Evolutionary conservation across 78 protist species (phyloP).

Genomic region (Pigoraptor vietnamica): DNA sequence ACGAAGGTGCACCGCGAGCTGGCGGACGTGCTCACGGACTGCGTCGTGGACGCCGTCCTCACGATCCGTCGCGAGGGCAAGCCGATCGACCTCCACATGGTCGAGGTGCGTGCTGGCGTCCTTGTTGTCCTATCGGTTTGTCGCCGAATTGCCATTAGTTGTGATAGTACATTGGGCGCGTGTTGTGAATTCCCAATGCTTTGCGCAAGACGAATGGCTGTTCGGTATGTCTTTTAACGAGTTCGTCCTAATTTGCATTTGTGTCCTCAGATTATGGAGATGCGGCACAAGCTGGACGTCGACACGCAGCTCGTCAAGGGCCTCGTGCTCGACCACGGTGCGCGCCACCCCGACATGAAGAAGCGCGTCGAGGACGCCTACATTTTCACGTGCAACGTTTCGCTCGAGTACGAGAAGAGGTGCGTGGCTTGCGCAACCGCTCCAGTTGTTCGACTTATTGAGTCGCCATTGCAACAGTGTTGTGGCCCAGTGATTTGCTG

Average conservation of each 20-base stretch:
- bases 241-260: neutral
- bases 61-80: constrained; percentile 48
- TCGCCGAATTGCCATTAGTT: too few species aligned
- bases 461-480: neutral
- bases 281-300: constrained; percentile 87
- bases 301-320: constrained; percentile 88
- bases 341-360: constrained; percentile 98
- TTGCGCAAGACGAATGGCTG: neutral
- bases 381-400: constrained; percentile 91
- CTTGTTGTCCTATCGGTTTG: too few species aligned
- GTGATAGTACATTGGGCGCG: too few species aligned
- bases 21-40: constrained; percentile 81
- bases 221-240: neutral
- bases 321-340: constrained; percentile 99
- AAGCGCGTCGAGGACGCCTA: constrained; percentile 64
- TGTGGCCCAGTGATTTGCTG: neutral
- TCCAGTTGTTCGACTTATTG: neutral
- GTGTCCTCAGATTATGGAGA: constrained; percentile 89
- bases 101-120: constrained; percentile 9
- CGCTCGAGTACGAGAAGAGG: constrained; percentile 97
- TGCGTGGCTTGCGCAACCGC: constrained; percentile 4
- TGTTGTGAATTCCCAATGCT: neutral
- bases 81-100: constrained; percentile 97
- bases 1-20: constrained; percentile 80
- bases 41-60: constrained; percentile 84